Conservation (phyloP, 768 basidiomycete species). For the Scleroderma bovista region DNA sequence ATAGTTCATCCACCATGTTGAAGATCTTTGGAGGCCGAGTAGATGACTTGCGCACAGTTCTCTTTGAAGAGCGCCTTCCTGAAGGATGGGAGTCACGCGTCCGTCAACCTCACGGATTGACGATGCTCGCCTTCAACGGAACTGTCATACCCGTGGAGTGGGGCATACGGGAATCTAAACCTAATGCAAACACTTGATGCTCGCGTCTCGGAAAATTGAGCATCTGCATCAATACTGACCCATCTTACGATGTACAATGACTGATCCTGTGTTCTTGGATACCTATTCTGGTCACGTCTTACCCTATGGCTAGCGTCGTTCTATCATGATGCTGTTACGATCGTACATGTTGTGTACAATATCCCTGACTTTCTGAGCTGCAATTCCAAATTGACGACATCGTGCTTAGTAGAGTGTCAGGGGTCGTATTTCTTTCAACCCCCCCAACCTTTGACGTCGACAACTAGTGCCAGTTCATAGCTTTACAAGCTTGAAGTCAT, state of each 20-base stretch:
- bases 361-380: neutral
- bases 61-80: constrained; percentile 68
- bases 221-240: neutral
- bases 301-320: neutral
- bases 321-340: neutral
- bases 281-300: no score
- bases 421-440: neutral
- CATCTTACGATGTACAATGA: no score
- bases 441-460: no score
- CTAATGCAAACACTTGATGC: neutral
- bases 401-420: no score
- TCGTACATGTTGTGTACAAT: neutral
- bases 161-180: constrained; percentile 3
- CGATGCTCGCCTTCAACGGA: constrained; percentile 49
- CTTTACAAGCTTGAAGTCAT: constrained; percentile 35
- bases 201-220: neutral
- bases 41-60: constrained; percentile 45
- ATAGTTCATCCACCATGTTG: constrained; percentile 56
- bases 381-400: no score
- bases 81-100: constrained; percentile 65
- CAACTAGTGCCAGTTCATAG: no score
- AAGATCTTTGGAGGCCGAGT: constrained; percentile 61
- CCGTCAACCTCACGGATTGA: constrained; percentile 52
- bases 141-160: constrained; percentile 1
- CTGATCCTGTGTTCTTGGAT: neutral